These are phyloP conservation scores for Trametes versicolor DNA, from an alignment of 1,284 basidiomycete genomes.

Conservation along the genomic window DNA sequence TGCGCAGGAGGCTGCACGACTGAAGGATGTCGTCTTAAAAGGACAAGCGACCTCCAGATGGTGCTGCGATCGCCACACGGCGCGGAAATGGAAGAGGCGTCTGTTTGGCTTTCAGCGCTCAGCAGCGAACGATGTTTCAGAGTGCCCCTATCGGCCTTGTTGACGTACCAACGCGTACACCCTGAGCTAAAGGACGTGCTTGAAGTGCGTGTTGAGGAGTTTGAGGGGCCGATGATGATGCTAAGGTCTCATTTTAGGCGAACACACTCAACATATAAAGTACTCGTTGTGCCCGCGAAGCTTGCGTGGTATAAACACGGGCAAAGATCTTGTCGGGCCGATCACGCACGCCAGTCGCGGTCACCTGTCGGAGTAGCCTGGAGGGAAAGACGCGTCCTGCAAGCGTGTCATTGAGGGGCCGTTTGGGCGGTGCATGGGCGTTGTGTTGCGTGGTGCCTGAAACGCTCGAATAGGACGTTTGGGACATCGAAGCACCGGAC, in stretches of 20 bases:
- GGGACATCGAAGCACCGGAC: conserved; percentile 35
- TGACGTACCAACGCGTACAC: not conserved
- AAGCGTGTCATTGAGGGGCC: not conserved
- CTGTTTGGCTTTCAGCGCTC: not conserved
- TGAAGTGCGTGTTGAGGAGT: not conserved
- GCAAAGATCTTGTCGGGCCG: too few species aligned
- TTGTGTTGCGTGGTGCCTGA: conserved; percentile 18
- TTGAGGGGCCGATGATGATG: not conserved
- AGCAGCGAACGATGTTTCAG: not conserved
- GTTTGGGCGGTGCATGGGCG: not conserved
- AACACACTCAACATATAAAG: too few species aligned
- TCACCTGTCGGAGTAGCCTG: not conserved
- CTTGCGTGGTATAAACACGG: too few species aligned
- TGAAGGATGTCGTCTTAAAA: too few species aligned
- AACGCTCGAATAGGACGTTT: conserved; percentile 27
- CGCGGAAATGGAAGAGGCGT: not conserved
- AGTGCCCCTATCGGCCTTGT: not conserved
- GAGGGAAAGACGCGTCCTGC: not conserved
- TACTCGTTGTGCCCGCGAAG: too few species aligned
- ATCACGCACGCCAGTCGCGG: too few species aligned
- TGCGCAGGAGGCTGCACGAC: too few species aligned
- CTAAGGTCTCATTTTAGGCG: too few species aligned
- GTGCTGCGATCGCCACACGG: not conserved
- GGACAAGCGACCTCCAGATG: too few species aligned
- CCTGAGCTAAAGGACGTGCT: not conserved